Conservation (phyloP, 1,284 basidiomycete species). For the Cryptococcus floricola region DNA sequence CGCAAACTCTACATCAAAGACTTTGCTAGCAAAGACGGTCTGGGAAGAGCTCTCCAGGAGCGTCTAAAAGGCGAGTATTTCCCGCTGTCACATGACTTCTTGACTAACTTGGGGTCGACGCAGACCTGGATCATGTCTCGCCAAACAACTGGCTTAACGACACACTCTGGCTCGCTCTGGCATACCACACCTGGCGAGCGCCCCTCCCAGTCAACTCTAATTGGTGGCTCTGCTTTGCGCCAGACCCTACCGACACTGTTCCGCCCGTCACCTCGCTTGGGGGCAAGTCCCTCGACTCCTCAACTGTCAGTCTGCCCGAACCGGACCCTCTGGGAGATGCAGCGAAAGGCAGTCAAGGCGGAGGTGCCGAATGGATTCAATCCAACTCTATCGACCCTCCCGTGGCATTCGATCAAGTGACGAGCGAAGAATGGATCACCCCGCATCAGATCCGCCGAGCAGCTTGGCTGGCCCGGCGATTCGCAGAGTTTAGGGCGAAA, state of each 20-base stretch:
- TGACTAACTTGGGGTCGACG: not conserved
- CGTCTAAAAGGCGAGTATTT: constrained; percentile 63
- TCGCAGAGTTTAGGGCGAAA: constrained; percentile 72
- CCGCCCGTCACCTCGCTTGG: constrained; percentile 4
- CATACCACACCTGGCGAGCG: constrained; percentile 85
- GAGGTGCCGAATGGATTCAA: constrained; percentile 53
- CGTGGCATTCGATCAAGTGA: constrained; percentile 39
- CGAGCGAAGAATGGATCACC: constrained; percentile 56
- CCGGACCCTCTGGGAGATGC: constrained; percentile 22
- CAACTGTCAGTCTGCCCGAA: constrained; percentile 13
- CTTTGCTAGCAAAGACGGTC: constrained; percentile 61
- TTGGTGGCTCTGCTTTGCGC: constrained; percentile 88
- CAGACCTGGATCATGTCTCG: constrained; percentile 79
- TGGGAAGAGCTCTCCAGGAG: constrained; percentile 71
- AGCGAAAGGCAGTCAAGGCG: constrained; percentile 27
- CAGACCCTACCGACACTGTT: constrained; percentile 52
- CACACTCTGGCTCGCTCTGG: constrained; percentile 85
- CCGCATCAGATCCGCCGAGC: constrained; percentile 83
- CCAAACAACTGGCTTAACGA: constrained; percentile 95
- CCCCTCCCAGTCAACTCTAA: constrained; percentile 90
- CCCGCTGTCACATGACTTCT: not conserved
- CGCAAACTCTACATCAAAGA: constrained; percentile 65
- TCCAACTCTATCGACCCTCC: constrained; percentile 37
- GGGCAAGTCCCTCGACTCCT: not conserved
- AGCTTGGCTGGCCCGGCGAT: constrained; percentile 73